Conservation (phyloP, 805 yeast genomes). For the Nakazawaea holstii region DNA sequence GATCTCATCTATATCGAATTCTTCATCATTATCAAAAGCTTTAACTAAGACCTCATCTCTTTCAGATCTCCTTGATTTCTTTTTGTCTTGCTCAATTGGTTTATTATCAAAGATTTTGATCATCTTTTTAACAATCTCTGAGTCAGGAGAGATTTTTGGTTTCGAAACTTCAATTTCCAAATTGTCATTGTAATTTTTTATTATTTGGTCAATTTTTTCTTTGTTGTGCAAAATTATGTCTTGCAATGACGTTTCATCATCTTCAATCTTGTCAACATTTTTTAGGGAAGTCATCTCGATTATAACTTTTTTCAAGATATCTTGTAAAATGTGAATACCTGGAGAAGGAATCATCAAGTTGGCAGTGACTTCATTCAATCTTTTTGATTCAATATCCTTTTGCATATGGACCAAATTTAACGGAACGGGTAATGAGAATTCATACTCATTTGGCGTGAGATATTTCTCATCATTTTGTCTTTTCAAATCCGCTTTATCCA, state of each 20-base stretch:
- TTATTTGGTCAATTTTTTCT: neutral
- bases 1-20: conserved; percentile 7
- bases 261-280: neutral
- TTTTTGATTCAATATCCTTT: neutral
- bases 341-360: conserved; percentile 9
- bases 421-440: conserved; percentile 7
- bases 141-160: neutral
- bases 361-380: conserved; percentile 4
- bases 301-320: conserved; percentile 1
- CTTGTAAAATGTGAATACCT: conserved; percentile 5
- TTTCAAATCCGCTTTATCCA: conserved; percentile 14
- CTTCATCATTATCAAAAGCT: conserved; percentile 2
- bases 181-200: neutral
- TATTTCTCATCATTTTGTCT: neutral
- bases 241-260: neutral
- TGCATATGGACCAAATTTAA: conserved; percentile 1
- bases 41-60: neutral
- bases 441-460: conserved; percentile 8
- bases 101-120: conserved; percentile 2
- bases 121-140: neutral
- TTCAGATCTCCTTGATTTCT: neutral
- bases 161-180: neutral
- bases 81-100: neutral
- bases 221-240: neutral
- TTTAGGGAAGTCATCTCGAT: neutral